Evolutionary conservation across 768 basidiomycete species (phyloP).

Genomic region (Boletus vinaceobasis): DNA sequence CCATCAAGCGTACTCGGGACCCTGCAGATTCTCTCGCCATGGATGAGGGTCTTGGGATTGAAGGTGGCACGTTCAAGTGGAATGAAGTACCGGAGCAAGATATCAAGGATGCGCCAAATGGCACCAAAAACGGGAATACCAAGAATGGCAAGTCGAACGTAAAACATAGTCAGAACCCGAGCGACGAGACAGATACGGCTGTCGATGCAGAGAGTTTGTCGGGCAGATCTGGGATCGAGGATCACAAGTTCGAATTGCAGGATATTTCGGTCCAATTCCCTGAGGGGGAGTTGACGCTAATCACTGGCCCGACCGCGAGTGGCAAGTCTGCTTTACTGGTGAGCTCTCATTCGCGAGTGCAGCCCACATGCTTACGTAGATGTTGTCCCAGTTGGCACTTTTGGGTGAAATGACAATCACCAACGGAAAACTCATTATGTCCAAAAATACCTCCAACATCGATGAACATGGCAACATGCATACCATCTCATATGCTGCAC

Average conservation of each 20-base stretch:
- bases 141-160: background rate
- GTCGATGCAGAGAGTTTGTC: constrained; percentile 19
- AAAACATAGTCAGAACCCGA: background rate
- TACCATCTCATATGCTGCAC: constrained; percentile 67
- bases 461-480: constrained; percentile 62
- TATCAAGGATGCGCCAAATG: constrained; percentile 20
- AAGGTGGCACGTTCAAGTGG: constrained; percentile 55
- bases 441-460: constrained; percentile 48
- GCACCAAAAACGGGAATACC: constrained; percentile 14
- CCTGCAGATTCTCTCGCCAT: constrained; percentile 22
- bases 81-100: constrained; percentile 41
- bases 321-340: constrained; percentile 50
- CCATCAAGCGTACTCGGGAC: constrained; percentile 41
- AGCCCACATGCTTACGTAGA: background rate
- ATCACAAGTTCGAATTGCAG: constrained; percentile 39
- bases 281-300: constrained; percentile 41
- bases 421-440: constrained; percentile 37
- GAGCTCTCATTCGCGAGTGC: constrained; percentile 2
- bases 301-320: constrained; percentile 47
- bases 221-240: constrained; percentile 15
- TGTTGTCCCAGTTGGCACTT: constrained; percentile 27
- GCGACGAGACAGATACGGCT: constrained; percentile 5
- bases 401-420: constrained; percentile 39
- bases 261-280: constrained; percentile 49
- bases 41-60: constrained; percentile 44